These are phyloP conservation scores for Trichoderma virens DNA, from an alignment of 495 filamentous ascomycete genomes.

Conservation along the genomic window DNA sequence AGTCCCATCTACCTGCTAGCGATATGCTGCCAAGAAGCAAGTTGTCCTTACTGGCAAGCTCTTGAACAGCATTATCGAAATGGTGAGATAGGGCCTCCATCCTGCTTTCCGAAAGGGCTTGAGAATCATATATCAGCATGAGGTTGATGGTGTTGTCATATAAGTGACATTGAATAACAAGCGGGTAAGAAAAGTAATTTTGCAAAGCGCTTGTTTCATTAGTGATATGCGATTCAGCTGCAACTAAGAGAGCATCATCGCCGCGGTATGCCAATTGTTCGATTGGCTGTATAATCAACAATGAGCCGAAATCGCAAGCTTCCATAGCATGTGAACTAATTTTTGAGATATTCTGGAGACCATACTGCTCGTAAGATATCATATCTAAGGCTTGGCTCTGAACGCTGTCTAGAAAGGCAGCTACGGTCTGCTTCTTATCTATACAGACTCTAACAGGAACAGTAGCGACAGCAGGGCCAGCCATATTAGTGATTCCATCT, in stretches of 20 bases:
- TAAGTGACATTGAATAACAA: slow-evolving; percentile 16
- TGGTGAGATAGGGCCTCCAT: slow-evolving; percentile 19
- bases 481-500: slow-evolving; percentile 37
- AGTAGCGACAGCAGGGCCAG: slow-evolving; percentile 51
- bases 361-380: slow-evolving; percentile 23
- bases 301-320: slow-evolving; percentile 35
- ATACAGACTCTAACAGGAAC: slow-evolving; percentile 40
- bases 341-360: slow-evolving; percentile 1
- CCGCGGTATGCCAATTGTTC: neutral
- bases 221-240: slow-evolving; percentile 11
- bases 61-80: slow-evolving; percentile 10
- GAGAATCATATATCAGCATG: slow-evolving; percentile 15
- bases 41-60: neutral
- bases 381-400: slow-evolving; percentile 29
- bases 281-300: slow-evolving; percentile 4
- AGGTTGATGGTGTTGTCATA: slow-evolving; percentile 9
- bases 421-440: slow-evolving; percentile 8
- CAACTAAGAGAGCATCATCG: slow-evolving; percentile 11
- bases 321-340: slow-evolving; percentile 3
- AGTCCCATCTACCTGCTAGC: neutral
- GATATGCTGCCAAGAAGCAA: neutral
- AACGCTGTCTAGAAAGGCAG: slow-evolving; percentile 17
- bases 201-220: neutral
- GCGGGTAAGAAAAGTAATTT: slow-evolving; percentile 16
- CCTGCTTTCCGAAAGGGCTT: slow-evolving; percentile 12